Evolutionary conservation across 192 early-diverging fungal species (phyloP).

Genomic region (Podila epicladia): DNA sequence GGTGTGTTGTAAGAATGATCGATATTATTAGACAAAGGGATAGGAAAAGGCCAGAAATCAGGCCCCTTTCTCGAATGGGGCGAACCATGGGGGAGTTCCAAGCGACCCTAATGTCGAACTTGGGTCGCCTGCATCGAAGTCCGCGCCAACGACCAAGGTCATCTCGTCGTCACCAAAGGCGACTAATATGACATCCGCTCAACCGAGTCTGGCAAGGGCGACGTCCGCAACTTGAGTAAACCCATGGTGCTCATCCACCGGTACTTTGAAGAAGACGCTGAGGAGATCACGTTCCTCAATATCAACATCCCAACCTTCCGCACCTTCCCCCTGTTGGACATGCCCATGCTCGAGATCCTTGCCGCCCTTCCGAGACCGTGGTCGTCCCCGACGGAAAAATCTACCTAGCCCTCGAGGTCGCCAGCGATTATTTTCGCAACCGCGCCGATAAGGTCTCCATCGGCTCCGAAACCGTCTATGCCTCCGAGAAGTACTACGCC

Average conservation of each 20-base stretch:
- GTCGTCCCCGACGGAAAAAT: conserved; percentile 83
- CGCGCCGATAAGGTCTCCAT: conserved; percentile 99
- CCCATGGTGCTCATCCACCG: conserved; percentile 92
- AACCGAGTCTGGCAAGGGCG: conserved; percentile 15
- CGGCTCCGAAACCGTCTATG: conserved; percentile 99
- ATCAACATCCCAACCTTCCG: conserved; percentile 99
- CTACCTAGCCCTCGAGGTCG: conserved; percentile 95
- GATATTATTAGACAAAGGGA: too few relatives aligned
- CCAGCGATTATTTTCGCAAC: conserved; percentile 97
- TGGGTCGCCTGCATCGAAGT: conserved; percentile 99
- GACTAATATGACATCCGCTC: conserved; percentile 97
- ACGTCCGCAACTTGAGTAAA: conserved; percentile 95
- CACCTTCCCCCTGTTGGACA: conserved; percentile 86
- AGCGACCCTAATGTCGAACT: too few relatives aligned
- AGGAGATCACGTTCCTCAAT: conserved; percentile 98
- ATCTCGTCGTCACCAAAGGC: conserved; percentile 99
- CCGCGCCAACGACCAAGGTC: conserved; percentile 94
- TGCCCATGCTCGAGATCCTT: conserved; percentile 97
- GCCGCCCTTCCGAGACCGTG: conserved; percentile 82
- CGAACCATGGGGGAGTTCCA: too few relatives aligned
- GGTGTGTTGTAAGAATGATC: too few relatives aligned
- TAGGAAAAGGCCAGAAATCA: too few relatives aligned
- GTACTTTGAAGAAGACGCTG: conserved; percentile 96
- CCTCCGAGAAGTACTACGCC: conserved; percentile 84
- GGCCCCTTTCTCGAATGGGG: too few relatives aligned